Evolutionary conservation across 2,329 filamentous ascomycete species (phyloP), one percentile per base, ranked within the genome.

Genomic region (Xylariaceae sp.): DNA sequence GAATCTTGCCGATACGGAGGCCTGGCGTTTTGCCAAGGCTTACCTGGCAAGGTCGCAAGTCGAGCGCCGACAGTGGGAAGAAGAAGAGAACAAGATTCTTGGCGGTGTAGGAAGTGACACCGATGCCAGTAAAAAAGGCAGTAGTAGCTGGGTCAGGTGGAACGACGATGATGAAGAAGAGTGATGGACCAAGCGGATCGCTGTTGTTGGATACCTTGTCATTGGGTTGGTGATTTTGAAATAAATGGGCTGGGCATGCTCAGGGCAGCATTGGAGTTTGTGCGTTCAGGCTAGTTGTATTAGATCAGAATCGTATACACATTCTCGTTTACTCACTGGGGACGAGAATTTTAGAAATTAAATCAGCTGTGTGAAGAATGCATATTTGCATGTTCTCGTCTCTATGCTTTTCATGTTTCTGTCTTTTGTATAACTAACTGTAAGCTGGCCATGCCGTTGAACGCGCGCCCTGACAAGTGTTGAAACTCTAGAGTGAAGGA

Each of bases 1-100:
- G 79, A 82, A 79, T 57, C 59, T 89, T 49, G 84, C 80, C 0
- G 87, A 91, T 54, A 83, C 81, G 1, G 86, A 91, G 63, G 80
- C 81, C 1, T 91, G 86, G 86, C 79, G 78, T 54, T 90, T 90
- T 56, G 74, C 81, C 4, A 69, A 81, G 29, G 85, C 86, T 0
- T 88, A 77, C 49, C 66, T 81, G 38, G 84, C 83, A 15, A 67
- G 85, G 29, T 68, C 75, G 32, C 65, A 72, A 19, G 69, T 83
- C 34, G 85, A 89, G 68, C 68, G 84, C 42, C 60, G 69, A 51
- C 70, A 76, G 54, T 90, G 85, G 83, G 83, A 87, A 59, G 76
- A 82, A 47, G 77, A 85, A 45, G 83, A 88, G 66, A 73, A 73
- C 48, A 74, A 71, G 51, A 88, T 78, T 58, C 76, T 73, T 1